A percentile compares a stretch with the other conserved stretches of the same genome.
These are phyloP conservation scores for Parasitella parasitica DNA, from an alignment of 371 early-diverging fungal species.

Conservation along the genomic window DNA sequence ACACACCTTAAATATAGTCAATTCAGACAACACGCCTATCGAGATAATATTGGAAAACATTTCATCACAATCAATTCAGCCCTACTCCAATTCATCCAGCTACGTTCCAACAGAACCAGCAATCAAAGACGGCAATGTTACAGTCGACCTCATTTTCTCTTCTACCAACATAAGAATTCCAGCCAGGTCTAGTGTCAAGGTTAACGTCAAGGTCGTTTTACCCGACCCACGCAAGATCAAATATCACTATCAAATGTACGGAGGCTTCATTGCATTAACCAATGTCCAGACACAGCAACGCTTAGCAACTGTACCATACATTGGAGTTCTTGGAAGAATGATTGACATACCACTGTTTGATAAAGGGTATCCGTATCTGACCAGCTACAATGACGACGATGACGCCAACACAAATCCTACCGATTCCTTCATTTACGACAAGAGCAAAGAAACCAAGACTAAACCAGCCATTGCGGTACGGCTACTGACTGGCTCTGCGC, in stretches of 20 bases:
- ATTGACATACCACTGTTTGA: slow-evolving; percentile 42
- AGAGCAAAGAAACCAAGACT: slow-evolving; percentile 4
- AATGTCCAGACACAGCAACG: slow-evolving; percentile 8
- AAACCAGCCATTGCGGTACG: slow-evolving; percentile 27
- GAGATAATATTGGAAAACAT: slow-evolving; percentile 29
- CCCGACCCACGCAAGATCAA: slow-evolving; percentile 18
- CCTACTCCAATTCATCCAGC: slow-evolving; percentile 24
- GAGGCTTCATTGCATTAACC: slow-evolving; percentile 34
- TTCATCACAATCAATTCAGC: slow-evolving; percentile 40
- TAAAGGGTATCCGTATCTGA: slow-evolving; percentile 31
- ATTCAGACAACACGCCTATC: slow-evolving; percentile 29
- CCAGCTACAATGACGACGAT: not conserved
- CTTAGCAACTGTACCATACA: slow-evolving; percentile 52
- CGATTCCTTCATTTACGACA: not conserved
- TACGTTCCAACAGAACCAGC: slow-evolving; percentile 22
- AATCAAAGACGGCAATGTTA: slow-evolving; percentile 19
- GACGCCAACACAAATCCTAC: not conserved
- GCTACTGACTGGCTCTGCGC: slow-evolving; percentile 15
- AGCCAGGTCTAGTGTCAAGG: slow-evolving; percentile 31
- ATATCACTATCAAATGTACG: slow-evolving; percentile 41
- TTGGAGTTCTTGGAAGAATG: slow-evolving; percentile 54
- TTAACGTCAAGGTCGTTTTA: slow-evolving; percentile 40
- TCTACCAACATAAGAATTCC: slow-evolving; percentile 24
- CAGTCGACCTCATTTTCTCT: slow-evolving; percentile 35
- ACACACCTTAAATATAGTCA: slow-evolving; percentile 48